Percentiles rank a stretch among this genome's conserved stretches.
Evolutionary conservation across 768 basidiomycete species (phyloP).

Genomic region (Cubamyces sp.): DNA sequence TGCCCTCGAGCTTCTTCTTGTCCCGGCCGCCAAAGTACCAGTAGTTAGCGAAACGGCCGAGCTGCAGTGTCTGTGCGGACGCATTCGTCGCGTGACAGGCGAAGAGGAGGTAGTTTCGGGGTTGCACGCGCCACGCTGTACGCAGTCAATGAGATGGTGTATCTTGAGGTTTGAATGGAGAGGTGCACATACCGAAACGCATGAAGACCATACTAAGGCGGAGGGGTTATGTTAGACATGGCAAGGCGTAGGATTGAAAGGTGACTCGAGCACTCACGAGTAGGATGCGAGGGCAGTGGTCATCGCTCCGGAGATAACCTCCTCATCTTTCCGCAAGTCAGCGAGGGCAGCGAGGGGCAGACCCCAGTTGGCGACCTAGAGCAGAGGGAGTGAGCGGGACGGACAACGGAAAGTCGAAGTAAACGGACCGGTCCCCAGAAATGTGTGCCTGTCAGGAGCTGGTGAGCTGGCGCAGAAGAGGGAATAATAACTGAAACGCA

Average conservation of each 20-base stretch:
- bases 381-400: slow-evolving; percentile 13
- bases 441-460: slow-evolving; percentile 74
- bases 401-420: slow-evolving; percentile 2
- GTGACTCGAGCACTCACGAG: slow-evolving; percentile 89
- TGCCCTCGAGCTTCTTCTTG: slow-evolving; percentile 51
- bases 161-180: neutral
- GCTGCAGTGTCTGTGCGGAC: slow-evolving; percentile 83
- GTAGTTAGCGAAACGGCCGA: slow-evolving; percentile 84
- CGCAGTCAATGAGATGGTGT: neutral
- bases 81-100: slow-evolving; percentile 94
- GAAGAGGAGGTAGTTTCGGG: slow-evolving; percentile 94
- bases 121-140: slow-evolving; percentile 92
- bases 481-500: slow-evolving; percentile 43
- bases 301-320: slow-evolving; percentile 97
- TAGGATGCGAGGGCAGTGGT: slow-evolving; percentile 87
- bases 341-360: slow-evolving; percentile 91
- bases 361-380: slow-evolving; percentile 97
- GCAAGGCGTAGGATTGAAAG: neutral
- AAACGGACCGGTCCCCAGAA: slow-evolving; percentile 96
- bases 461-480: slow-evolving; percentile 23
- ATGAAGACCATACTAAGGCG: slow-evolving; percentile 75
- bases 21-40: slow-evolving; percentile 91
- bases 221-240: neutral
- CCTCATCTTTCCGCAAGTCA: slow-evolving; percentile 92
- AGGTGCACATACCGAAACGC: slow-evolving; percentile 72